Percentiles rank a stretch among this genome's conserved stretches.
Conservation (phyloP, 306 rosid genomes). For the Cucurbita argyrosperma region DNA sequence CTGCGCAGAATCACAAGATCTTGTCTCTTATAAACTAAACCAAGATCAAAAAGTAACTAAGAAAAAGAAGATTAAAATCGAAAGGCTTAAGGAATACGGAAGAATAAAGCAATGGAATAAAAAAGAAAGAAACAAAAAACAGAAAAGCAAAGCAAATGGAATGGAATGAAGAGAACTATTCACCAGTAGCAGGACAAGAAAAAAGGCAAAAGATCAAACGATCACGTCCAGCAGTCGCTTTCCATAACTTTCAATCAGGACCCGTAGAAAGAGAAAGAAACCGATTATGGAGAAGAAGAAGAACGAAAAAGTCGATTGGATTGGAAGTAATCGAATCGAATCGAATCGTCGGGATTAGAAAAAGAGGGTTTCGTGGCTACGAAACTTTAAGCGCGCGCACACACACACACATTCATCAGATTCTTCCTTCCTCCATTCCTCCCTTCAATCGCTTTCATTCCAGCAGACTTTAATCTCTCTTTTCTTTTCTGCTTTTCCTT, state of each 20-base stretch:
- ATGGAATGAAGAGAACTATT: background rate
- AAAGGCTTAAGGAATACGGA: conserved; percentile 7
- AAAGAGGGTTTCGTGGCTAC: background rate
- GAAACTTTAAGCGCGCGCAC: background rate
- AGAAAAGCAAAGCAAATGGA: background rate
- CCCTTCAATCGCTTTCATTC: background rate
- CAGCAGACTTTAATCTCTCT: background rate
- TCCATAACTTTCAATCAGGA: conserved; percentile 5
- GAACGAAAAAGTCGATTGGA: background rate
- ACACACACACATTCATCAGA: background rate
- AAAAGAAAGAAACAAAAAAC: background rate
- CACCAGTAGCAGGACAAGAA: conserved; percentile 3
- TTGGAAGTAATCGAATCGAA: conserved; percentile 1
- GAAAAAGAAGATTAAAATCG: background rate
- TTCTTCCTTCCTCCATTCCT: background rate
- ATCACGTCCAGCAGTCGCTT: conserved; percentile 11
- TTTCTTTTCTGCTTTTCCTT: conserved; percentile 2
- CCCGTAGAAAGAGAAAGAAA: background rate
- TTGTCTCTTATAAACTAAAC: conserved; percentile 7
- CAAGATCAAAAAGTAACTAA: background rate
- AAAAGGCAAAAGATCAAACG: conserved; percentile 9
- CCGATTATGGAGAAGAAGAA: background rate
- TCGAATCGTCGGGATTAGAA: background rate
- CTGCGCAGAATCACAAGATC: conserved; percentile 29
- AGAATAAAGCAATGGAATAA: background rate